These are phyloP conservation scores for Calocybe gangraenosa DNA, from an alignment of 768 basidiomycete species.

Conservation along the genomic window DNA sequence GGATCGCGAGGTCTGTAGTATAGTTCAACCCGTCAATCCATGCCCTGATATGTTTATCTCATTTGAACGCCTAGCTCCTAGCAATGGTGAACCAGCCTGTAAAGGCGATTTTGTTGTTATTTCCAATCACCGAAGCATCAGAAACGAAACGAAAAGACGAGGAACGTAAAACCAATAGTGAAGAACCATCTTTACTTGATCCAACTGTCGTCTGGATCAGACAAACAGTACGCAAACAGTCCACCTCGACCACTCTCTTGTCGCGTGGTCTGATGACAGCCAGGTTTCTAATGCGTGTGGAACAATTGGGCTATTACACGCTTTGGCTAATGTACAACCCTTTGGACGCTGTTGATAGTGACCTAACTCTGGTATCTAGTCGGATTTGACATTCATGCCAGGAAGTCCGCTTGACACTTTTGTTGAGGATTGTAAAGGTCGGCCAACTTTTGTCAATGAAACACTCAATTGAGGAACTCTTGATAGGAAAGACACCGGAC, in stretches of 20 bases:
- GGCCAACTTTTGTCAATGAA: slow-evolving; percentile 5
- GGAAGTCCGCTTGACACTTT: slow-evolving; percentile 62
- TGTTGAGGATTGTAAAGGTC: slow-evolving; percentile 60
- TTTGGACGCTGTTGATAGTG: background rate
- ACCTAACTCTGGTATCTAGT: slow-evolving; percentile 28
- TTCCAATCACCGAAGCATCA: slow-evolving; percentile 59
- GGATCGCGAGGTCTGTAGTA: slow-evolving; percentile 51
- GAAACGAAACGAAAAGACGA: slow-evolving; percentile 53
- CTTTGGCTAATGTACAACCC: slow-evolving; percentile 68
- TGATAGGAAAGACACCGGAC: slow-evolving; percentile 58
- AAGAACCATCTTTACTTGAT: slow-evolving; percentile 47
- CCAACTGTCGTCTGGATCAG: slow-evolving; percentile 81
- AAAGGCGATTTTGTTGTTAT: slow-evolving; percentile 82
- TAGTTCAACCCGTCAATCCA: too few species aligned
- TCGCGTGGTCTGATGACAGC: slow-evolving; percentile 45
- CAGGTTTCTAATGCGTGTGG: slow-evolving; percentile 71
- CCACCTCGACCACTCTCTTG: background rate
- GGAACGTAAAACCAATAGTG: slow-evolving; percentile 48
- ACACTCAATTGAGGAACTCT: background rate
- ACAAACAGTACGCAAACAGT: slow-evolving; percentile 58
- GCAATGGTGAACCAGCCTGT: slow-evolving; percentile 66
- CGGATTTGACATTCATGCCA: slow-evolving; percentile 51
- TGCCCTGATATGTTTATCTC: too few species aligned
- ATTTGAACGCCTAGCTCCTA: slow-evolving; percentile 47
- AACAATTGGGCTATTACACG: slow-evolving; percentile 82